Percentiles rank a stretch among this genome's conserved stretches.
These are phyloP conservation scores for Zelonia costaricensis DNA, from an alignment of 208 protist genomes.

Conservation along the genomic window DNA sequence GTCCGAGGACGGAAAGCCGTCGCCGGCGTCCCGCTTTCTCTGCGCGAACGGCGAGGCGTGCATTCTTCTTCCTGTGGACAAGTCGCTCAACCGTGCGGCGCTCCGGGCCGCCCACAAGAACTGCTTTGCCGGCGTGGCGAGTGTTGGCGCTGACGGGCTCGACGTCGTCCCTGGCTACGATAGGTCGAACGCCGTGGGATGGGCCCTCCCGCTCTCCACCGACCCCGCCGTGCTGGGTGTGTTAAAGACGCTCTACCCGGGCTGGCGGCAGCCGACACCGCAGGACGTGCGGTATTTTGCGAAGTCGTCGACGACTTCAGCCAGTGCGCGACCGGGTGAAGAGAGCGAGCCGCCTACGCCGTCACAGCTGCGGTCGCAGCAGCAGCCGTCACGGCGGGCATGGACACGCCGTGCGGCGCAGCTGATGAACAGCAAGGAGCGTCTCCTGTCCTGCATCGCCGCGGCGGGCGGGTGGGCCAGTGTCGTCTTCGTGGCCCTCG, in stretches of 20 bases:
- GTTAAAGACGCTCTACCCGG: slow-evolving; percentile 32
- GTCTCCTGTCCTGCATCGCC: slow-evolving; percentile 24
- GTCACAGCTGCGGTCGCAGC: neutral
- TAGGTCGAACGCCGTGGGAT: slow-evolving; percentile 28
- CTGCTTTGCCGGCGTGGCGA: neutral
- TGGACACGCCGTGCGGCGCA: slow-evolving; percentile 12
- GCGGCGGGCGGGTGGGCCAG: slow-evolving; percentile 37
- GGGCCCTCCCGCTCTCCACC: slow-evolving; percentile 41
- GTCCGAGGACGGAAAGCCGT: slow-evolving; percentile 18
- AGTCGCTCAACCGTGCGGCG: slow-evolving; percentile 25
- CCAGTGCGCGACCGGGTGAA: too few species aligned
- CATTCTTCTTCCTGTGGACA: slow-evolving; percentile 44
- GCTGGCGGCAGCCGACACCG: slow-evolving; percentile 26
- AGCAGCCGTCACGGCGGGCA: neutral
- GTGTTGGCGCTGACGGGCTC: slow-evolving; percentile 13
- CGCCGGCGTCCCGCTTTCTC: slow-evolving; percentile 50
- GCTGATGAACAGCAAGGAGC: slow-evolving; percentile 32
- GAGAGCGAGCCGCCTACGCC: neutral
- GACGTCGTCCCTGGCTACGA: slow-evolving; percentile 56
- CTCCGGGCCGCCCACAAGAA: slow-evolving; percentile 26
- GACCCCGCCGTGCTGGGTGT: slow-evolving; percentile 26
- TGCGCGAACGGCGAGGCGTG: slow-evolving; percentile 28
- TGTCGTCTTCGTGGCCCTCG: slow-evolving; percentile 49
- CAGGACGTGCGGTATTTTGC: slow-evolving; percentile 40
- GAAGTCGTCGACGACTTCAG: too few species aligned